Percentiles rank a stretch among this genome's conserved stretches.
Conservation (phyloP, 2,329 filamentous ascomycete genomes). For the Beauveria sp. region DNA sequence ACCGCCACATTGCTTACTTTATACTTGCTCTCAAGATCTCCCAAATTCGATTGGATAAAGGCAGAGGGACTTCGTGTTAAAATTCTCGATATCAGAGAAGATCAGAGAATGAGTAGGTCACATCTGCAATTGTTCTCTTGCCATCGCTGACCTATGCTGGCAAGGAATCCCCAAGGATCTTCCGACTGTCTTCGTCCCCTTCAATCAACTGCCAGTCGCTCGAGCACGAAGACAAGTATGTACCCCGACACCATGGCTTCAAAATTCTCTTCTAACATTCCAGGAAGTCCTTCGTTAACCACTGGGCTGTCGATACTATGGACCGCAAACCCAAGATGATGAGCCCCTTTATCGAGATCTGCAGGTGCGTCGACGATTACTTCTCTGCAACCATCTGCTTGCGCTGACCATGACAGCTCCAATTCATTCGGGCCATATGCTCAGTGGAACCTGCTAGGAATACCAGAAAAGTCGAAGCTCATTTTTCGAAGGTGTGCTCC, state of each 20-base stretch:
- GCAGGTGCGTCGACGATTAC: slow-evolving; percentile 23
- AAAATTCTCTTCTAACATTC: not conserved
- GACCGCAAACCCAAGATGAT: slow-evolving; percentile 43
- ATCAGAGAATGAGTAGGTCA: slow-evolving; percentile 44
- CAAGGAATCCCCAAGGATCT: not conserved
- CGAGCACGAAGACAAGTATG: not conserved
- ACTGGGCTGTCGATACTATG: slow-evolving; percentile 58
- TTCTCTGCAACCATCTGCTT: no score
- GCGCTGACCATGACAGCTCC: slow-evolving; percentile 27
- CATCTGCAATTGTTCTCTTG: not conserved
- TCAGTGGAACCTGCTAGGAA: slow-evolving; percentile 34
- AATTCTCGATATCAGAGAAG: slow-evolving; percentile 44
- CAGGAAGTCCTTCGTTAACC: slow-evolving; percentile 16
- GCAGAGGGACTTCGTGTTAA: slow-evolving; percentile 42
- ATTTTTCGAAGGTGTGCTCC: slow-evolving; percentile 45
- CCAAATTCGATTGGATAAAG: slow-evolving; percentile 47
- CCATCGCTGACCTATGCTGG: not conserved
- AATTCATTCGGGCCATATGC: slow-evolving; percentile 39
- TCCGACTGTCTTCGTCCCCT: not conserved
- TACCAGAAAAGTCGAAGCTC: slow-evolving; percentile 41
- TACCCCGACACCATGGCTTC: no score
- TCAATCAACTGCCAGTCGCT: slow-evolving; percentile 1
- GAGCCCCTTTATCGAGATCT: slow-evolving; percentile 35
- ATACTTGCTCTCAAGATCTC: slow-evolving; percentile 13
- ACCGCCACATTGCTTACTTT: slow-evolving; percentile 25